A percentile compares a stretch with the other conserved stretches of the same genome.
phyloP scores from a whole-genome alignment of 106 monocot genomes.

The Dendrobium officinale region DNA sequence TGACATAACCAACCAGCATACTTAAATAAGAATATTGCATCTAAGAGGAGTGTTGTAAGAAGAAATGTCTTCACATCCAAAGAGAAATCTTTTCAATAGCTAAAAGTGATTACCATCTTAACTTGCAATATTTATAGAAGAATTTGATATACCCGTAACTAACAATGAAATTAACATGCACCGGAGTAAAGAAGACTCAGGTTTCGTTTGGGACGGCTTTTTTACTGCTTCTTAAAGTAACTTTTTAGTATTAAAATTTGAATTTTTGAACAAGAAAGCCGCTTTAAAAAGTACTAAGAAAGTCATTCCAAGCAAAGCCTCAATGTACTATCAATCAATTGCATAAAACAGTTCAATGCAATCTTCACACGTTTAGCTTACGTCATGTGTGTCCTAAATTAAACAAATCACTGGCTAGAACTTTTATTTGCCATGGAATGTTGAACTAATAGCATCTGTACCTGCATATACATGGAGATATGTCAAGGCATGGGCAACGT shows the following conservation, averaged over 20 bases:
- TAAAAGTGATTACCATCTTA: neutral
- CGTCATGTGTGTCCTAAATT: neutral
- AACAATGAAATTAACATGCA: neutral
- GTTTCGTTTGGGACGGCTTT: too few relatives aligned
- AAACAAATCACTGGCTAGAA: neutral
- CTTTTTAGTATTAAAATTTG: too few relatives aligned
- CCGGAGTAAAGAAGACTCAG: neutral
- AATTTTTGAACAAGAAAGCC: too few relatives aligned
- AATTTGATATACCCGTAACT: neutral
- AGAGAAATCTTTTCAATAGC: neutral
- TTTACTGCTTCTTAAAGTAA: too few relatives aligned
- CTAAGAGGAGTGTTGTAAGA: too few relatives aligned
- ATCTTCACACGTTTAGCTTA: neutral
- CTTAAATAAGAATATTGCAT: too few relatives aligned
- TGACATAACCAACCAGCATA: too few relatives aligned
- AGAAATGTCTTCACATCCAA: too few relatives aligned
- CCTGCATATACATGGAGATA: conserved; percentile 94
- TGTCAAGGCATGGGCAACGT: conserved; percentile 84
- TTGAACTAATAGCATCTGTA: neutral
- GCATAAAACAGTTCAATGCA: neutral
- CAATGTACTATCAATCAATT: neutral
- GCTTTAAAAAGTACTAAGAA: too few relatives aligned
- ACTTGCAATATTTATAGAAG: neutral
- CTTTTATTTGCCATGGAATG: neutral
- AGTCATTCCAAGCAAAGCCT: neutral